Conservation (phyloP, 1,284 basidiomycete genomes). For the Anthracocystis panici-leucophaei region DNA sequence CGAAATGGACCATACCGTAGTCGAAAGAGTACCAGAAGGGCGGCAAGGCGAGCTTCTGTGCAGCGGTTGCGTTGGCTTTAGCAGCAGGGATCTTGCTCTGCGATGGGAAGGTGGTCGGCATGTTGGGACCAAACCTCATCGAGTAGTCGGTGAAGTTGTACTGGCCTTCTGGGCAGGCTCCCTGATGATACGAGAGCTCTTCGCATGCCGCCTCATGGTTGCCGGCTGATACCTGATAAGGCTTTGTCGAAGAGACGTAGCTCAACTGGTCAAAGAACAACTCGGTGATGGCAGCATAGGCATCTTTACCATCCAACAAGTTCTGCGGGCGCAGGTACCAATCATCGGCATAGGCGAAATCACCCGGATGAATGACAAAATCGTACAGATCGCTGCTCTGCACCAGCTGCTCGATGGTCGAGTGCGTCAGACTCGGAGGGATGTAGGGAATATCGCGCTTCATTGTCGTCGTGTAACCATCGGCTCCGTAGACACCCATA, state of each 20-base stretch:
- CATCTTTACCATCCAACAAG: constrained; percentile 36
- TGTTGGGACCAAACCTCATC: constrained; percentile 36
- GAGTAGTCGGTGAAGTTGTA: constrained; percentile 55
- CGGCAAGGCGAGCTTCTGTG: constrained; percentile 23
- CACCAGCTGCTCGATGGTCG: constrained; percentile 44
- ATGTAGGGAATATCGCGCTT: constrained; percentile 43
- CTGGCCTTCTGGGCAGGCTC: constrained; percentile 52
- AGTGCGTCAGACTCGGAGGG: constrained; percentile 36
- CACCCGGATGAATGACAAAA: constrained; percentile 62
- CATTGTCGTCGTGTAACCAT: constrained; percentile 62
- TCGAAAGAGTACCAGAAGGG: constrained; percentile 57
- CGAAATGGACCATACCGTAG: constrained; percentile 57
- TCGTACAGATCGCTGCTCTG: constrained; percentile 34
- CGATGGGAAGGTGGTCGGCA: constrained; percentile 46
- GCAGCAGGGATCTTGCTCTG: constrained; percentile 14
- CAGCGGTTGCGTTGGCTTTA: constrained; percentile 12
- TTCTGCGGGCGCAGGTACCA: constrained; percentile 60
- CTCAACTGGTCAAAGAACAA: constrained; percentile 69
- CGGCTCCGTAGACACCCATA: constrained; percentile 70
- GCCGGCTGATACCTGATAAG: constrained; percentile 54
- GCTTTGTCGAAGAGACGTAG: constrained; percentile 62
- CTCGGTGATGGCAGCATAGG: constrained; percentile 64
- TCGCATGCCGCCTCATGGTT: constrained; percentile 58
- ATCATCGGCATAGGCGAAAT: constrained; percentile 70
- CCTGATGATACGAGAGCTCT: constrained; percentile 22